Evolutionary conservation across 2,329 filamentous ascomycete species (phyloP), one percentile per base, ranked within the genome.

Genomic region (Apiospora kogelbergensis): DNA sequence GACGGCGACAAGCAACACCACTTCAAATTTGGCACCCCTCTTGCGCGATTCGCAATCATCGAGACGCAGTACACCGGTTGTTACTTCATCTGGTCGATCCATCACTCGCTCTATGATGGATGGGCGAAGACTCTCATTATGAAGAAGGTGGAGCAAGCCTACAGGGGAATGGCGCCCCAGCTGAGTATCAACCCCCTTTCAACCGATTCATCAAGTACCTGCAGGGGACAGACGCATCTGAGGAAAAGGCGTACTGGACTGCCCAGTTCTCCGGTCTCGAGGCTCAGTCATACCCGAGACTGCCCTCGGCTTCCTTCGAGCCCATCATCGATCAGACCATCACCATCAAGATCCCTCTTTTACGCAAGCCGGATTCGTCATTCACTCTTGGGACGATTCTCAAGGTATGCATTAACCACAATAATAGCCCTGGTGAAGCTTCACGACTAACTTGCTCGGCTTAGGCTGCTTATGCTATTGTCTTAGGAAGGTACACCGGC

Each of bases 381-480:
- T 68, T 64, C 42, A 68, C 67, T 15, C 53, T 63, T 10, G 67
- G 67, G 1, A 65, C 42, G 17, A 37, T 60, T 6, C 17, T 60
- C 0, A 60, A 60, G 53, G 53, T 60, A 60, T n/a, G 1, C 3
- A 57, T 4, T 20, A 11, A n/a, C 7, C 26, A 7, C 20, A 7
- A 26, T 37, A 2, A n/a, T 3, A 3, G 6, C 53, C 3, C 6
- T 60, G 2, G 7, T 10, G 6, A 7, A n/a, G 5, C 13, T 37
- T 9, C 17, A 37, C 1, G 30, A 22, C 26, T 60, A 11, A 60
- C 63, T 37, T 4, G 44, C 7, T 72, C 79, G 40, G 78, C 83
- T 44, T 76, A 80, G 44, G 78, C 78, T 33, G 80, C 81, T 1
- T 83, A 81, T 81, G 80, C 80, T 9, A 70, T 83, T 6, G 74